Percentiles rank a stretch among this genome's conserved stretches.
phyloP scores from a whole-genome alignment of 108 stramenopile species.

The Skeletonema menzelii region DNA sequence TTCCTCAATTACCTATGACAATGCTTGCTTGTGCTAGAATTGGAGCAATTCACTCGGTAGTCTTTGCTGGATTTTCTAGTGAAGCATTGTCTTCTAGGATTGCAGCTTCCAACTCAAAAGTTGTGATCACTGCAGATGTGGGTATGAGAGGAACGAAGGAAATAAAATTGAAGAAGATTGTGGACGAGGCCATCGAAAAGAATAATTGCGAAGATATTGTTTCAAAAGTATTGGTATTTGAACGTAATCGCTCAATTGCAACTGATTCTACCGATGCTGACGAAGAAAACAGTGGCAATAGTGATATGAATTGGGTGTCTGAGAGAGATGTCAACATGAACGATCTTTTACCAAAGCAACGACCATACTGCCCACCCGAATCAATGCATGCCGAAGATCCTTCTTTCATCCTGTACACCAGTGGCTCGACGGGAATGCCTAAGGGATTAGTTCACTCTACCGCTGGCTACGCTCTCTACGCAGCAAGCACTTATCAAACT shows the following conservation, averaged over 20 bases:
- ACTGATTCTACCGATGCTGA: slow-evolving; percentile 25
- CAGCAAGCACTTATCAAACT: slow-evolving; percentile 65
- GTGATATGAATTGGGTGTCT: slow-evolving; percentile 32
- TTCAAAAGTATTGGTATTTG: slow-evolving; percentile 86
- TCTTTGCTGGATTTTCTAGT: slow-evolving; percentile 95
- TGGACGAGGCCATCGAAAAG: slow-evolving; percentile 78
- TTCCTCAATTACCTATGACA: slow-evolving; percentile 81
- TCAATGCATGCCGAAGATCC: slow-evolving; percentile 91
- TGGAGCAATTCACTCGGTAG: slow-evolving; percentile 87
- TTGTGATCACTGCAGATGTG: slow-evolving; percentile 85
- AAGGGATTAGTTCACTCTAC: slow-evolving; percentile 87
- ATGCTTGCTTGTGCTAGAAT: slow-evolving; percentile 90
- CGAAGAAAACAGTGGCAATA: slow-evolving; percentile 35
- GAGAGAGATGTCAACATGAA: slow-evolving; percentile 88
- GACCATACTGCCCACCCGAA: slow-evolving; percentile 96
- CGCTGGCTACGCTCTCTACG: slow-evolving; percentile 80
- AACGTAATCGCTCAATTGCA: slow-evolving; percentile 50
- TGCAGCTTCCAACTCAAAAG: slow-evolving; percentile 76
- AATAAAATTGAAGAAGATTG: slow-evolving; percentile 89
- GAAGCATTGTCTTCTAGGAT: slow-evolving; percentile 93
- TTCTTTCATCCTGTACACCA: slow-evolving; percentile 87
- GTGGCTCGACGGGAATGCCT: slow-evolving; percentile 82
- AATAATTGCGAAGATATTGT: slow-evolving; percentile 68
- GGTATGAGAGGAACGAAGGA: slow-evolving; percentile 81
- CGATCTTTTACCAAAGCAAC: slow-evolving; percentile 73